phyloP scores from a whole-genome alignment of 2,329 filamentous ascomycete species.

The Trichoderma polysporum region DNA sequence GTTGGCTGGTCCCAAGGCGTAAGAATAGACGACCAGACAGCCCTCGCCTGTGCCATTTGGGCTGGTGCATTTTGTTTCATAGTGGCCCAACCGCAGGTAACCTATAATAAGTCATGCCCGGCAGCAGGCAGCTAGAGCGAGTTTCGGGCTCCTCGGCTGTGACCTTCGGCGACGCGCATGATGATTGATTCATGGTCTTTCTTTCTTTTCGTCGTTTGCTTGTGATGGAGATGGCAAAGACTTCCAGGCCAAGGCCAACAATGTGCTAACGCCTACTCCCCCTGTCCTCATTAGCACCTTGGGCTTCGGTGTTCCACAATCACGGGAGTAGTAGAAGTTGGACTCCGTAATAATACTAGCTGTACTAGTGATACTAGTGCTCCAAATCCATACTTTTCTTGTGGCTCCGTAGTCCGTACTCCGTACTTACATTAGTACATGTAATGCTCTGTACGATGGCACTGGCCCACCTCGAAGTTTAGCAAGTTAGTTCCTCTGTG shows the following conservation, averaged over 20 bases:
- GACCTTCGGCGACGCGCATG: neutral
- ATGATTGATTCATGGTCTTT: neutral
- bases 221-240: neutral
- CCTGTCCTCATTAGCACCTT: neutral
- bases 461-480: constrained; percentile 9
- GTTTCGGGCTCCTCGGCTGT: constrained; percentile 9
- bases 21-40: neutral
- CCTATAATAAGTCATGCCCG: neutral
- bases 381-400: neutral
- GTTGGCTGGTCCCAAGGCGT: neutral
- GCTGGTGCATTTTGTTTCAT: neutral
- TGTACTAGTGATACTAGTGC: neutral
- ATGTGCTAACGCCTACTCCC: neutral
- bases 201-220: neutral
- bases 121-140: neutral
- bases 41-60: neutral
- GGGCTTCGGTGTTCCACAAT: constrained; percentile 2
- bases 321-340: neutral
- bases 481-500: neutral
- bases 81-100: neutral
- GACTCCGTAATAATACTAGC: no score
- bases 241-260: neutral
- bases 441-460: neutral
- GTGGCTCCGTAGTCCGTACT: neutral
- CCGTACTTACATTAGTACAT: neutral